A percentile compares a stretch with the other conserved stretches of the same genome.
phyloP scores from a whole-genome alignment of 2,329 filamentous ascomycete genomes.

The Catunica adiposa region DNA sequence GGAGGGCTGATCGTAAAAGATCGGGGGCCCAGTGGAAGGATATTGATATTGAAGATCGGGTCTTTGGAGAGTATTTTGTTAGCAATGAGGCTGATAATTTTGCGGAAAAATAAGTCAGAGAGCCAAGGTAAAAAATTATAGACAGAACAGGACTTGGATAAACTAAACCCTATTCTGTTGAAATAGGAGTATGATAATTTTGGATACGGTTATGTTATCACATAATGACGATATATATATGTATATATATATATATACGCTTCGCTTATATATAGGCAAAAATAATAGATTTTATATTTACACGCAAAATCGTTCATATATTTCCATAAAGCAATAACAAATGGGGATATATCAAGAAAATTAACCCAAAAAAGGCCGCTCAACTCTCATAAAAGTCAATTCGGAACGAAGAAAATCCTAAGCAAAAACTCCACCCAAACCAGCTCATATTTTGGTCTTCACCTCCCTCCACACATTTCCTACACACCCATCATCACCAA shows the following conservation, averaged over 20 bases:
- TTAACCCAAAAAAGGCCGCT: neutral
- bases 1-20: slow-evolving; percentile 17
- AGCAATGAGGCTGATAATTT: slow-evolving; percentile 1
- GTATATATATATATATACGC: no score
- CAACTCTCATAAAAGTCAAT: neutral
- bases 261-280: neutral
- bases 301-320: neutral
- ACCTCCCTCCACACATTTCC: neutral
- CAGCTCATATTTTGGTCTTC: neutral
- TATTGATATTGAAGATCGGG: slow-evolving; percentile 25
- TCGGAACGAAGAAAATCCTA: neutral
- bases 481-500: neutral
- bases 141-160: no score
- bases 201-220: neutral
- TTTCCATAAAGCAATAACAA: neutral
- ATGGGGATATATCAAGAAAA: slow-evolving; percentile 2
- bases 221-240: neutral
- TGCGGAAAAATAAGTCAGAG: neutral
- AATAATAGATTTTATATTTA: neutral
- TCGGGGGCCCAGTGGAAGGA: slow-evolving; percentile 22
- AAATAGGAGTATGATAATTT: no score
- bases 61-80: slow-evolving; percentile 24
- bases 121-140: no score
- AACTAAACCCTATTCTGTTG: no score
- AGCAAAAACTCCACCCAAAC: neutral